Conservation (phyloP, 75 land plant species). For the Cunninghamia lanceolata region DNA sequence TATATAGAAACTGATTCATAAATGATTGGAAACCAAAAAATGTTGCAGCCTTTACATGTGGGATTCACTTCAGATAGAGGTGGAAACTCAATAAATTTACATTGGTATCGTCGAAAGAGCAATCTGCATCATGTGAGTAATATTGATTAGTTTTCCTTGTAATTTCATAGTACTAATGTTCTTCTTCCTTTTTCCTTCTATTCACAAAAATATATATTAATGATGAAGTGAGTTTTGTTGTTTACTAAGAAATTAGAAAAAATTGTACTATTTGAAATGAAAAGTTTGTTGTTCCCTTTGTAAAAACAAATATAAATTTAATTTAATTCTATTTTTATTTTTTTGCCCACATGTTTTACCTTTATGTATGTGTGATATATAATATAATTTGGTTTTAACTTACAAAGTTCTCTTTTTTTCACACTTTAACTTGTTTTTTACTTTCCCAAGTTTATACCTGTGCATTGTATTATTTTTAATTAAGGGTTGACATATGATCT, state of each 20-base stretch:
- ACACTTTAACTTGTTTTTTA: too few relatives aligned
- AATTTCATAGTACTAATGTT: neutral
- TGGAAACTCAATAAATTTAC: constrained; percentile 71
- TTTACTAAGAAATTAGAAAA: neutral
- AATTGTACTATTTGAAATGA: neutral
- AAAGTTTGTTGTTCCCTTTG: too few relatives aligned
- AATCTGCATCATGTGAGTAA: constrained; percentile 82
- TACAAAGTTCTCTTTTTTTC: too few relatives aligned
- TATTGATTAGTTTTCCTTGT: neutral
- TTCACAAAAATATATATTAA: neutral
- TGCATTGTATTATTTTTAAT: too few relatives aligned
- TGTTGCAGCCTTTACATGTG: constrained; percentile 77
- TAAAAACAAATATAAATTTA: too few relatives aligned
- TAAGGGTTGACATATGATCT: too few relatives aligned
- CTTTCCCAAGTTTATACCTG: too few relatives aligned
- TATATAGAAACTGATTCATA: neutral
- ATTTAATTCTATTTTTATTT: too few relatives aligned
- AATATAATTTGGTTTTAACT: too few relatives aligned
- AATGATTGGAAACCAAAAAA: neutral
- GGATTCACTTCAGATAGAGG: constrained; percentile 87
- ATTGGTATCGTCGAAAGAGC: constrained; percentile 72
- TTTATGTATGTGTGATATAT: too few relatives aligned
- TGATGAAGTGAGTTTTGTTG: neutral
- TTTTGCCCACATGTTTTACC: too few relatives aligned
- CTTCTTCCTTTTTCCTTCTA: neutral